Base-by-base conservation (phyloP, 768 basidiomycete genomes). In the Auriscalpium microsporum region DNA sequence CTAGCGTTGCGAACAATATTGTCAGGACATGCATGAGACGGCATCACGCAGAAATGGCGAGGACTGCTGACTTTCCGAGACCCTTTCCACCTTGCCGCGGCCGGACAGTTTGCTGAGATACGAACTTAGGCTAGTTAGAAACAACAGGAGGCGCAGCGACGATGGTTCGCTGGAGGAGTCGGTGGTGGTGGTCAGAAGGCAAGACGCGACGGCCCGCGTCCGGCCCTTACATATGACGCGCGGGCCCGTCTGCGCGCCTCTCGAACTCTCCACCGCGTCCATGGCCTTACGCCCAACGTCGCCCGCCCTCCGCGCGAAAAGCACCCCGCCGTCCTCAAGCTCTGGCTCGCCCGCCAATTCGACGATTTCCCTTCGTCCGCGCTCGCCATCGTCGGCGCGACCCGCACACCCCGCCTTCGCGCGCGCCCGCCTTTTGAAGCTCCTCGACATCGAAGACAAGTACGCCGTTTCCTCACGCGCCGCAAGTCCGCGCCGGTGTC, bases 351-450 rank as follows among this genome's bases (percentile, higher is more conserved):
- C 1, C 75, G 90, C 33, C 90, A 92, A 65, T 75, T 68, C 48
- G 72, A 76, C 11, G 90, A 92, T 64, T n/a, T n/a, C 86, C 86
- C 0, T 89, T 82, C 64, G 81, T 91, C 34, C 82, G 81, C 62
- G 69, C 71, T 51, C 82, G 86, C 40, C 68, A 72, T n/a, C 50
- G 64, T 73, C 0, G 65, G 72, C 23, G 60, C 8, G 65, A 67
- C 0, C 28, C 28, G 7, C 28, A 28, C 28, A 28, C 28, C 28
- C 28, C 28, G 63, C 75, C 10, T 95, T 83, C 85, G 93, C 23
- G 85, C 94, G 0, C 83, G 95, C 48, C 92, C 11, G 92, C 94
- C 4, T 95, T 90, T 76, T n/a, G n/a, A 97, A 97, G 72, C 82
- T 97, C 14, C 68, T 93, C 56, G 88, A 94, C 62, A 78, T 98